These are phyloP conservation scores for Phaseolus coccineus DNA, from an alignment of 331 rosid genomes.

Conservation along the genomic window DNA sequence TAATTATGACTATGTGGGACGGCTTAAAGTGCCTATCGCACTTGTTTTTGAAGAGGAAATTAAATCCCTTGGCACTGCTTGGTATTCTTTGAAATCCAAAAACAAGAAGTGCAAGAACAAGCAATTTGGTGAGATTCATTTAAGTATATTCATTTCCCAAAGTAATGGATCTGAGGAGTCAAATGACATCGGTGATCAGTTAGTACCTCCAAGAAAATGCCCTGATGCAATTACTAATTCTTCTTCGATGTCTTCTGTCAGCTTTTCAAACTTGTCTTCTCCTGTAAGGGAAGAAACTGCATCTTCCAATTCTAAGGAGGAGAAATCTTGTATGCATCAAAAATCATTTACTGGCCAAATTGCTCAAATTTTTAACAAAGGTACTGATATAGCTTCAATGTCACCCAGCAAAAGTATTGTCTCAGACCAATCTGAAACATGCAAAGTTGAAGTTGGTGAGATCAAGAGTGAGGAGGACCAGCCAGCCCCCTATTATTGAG, in stretches of 20 bases:
- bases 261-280: conserved; percentile 48
- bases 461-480: conserved; percentile 66
- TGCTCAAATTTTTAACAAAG: conserved; percentile 77
- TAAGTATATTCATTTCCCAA: no score
- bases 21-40: conserved; percentile 55
- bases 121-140: no score
- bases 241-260: no score
- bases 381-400: conserved; percentile 53
- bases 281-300: conserved; percentile 63
- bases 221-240: no score
- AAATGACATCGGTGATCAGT: no score
- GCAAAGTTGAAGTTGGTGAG: conserved; percentile 51
- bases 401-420: conserved; percentile 54
- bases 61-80: no score
- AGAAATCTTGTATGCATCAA: conserved; percentile 63
- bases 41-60: conserved; percentile 47
- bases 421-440: conserved; percentile 58
- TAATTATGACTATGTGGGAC: no score
- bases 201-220: no score
- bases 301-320: conserved; percentile 60
- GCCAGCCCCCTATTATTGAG: conserved; percentile 52
- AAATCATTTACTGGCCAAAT: conserved; percentile 75
- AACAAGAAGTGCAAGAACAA: no score
- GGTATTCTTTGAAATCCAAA: no score
- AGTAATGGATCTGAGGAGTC: no score